Base-by-base conservation (phyloP, 164 flowering plant genomes). In the Euptelea pleiosperma region DNA sequence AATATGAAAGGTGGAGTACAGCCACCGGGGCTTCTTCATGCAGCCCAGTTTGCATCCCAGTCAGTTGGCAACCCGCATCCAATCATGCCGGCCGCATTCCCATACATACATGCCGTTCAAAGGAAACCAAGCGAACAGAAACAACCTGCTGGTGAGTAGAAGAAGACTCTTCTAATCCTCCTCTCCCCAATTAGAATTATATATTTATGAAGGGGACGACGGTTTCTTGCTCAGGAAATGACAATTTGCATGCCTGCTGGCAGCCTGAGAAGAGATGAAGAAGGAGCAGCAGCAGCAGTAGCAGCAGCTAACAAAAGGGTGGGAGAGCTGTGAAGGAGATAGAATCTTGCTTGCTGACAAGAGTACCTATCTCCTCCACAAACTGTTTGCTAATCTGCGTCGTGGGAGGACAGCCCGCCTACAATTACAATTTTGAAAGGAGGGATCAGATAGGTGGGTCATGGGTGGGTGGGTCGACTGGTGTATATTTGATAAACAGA, bases 81-180 rank as follows among this genome's bases (percentile, higher is more conserved):
- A 34, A 56, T 72, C 8, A 26, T 80, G 68, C 67, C 87, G 18
- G 62, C 83, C 0, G 78, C 89, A 6, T 84, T 75, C 58, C 70
- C 89, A 2, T 85, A 87, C 49, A 73, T 75, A 6, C 87, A 82
- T 48, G 45, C 86, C 1, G 85, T 76, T 44, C 94, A 77, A 55
- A 81, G 77, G 66, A 89, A 89, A 57, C 76, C 91, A 2, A 71
- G 82, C 1, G 96, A 89, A 43, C 89, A 89, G 71, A 89, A 87
- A 49, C 88, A 88, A 59, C 84, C 87, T 10, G 86, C 91, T 14
- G 91, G 88, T 78, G 78, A 87, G 80, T 84, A 73, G 62, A 22
- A 11, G 9, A 42, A 5, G 15, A 8, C 11, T 65, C 33, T 12
- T 14, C 28, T 33, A 2, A 34, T 9, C 16, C 30, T 50, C 12